Evolutionary conservation across 2,329 filamentous ascomycete species (phyloP).

Genomic region (Trichoderma sp.): DNA sequence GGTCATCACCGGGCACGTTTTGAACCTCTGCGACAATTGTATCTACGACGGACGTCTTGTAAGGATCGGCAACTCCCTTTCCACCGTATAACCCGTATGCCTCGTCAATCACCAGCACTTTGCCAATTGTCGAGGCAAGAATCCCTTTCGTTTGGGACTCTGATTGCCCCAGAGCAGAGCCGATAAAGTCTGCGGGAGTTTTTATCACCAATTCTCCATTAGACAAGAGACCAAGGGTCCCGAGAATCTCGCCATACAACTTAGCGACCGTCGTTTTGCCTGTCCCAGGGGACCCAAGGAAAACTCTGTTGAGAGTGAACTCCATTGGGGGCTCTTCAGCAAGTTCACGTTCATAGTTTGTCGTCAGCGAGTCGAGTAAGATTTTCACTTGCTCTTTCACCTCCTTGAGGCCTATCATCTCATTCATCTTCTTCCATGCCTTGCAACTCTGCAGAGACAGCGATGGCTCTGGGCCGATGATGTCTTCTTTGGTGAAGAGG

Average conservation of each 20-base stretch:
- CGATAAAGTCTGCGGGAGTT: slow-evolving; percentile 72
- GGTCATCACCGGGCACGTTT: slow-evolving; percentile 65
- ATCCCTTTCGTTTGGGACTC: slow-evolving; percentile 72
- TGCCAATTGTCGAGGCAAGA: slow-evolving; percentile 62
- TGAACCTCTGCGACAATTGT: slow-evolving; percentile 74
- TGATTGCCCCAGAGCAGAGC: slow-evolving; percentile 59
- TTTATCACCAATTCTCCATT: slow-evolving; percentile 71
- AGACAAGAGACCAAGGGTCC: slow-evolving; percentile 63
- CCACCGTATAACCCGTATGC: slow-evolving; percentile 63
- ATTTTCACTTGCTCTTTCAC: slow-evolving; percentile 62
- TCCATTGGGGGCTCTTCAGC: slow-evolving; percentile 56
- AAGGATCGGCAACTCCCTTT: slow-evolving; percentile 36
- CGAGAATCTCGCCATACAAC: slow-evolving; percentile 66
- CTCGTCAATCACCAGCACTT: slow-evolving; percentile 78
- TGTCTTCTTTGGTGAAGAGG: slow-evolving; percentile 61
- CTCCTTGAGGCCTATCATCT: slow-evolving; percentile 54
- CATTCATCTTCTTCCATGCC: slow-evolving; percentile 57
- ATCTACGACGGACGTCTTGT: slow-evolving; percentile 65
- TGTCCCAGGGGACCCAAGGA: slow-evolving; percentile 70
- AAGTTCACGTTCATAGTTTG: slow-evolving; percentile 66
- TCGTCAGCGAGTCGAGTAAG: slow-evolving; percentile 58
- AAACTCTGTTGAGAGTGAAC: slow-evolving; percentile 65
- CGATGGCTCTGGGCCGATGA: slow-evolving; percentile 67
- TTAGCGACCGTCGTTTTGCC: slow-evolving; percentile 76
- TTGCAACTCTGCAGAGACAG: slow-evolving; percentile 47